Evolutionary conservation across 2,329 filamentous ascomycete genomes (phyloP), one percentile per base, ranked within the genome.

Genomic region (Sporothrix schenckii): DNA sequence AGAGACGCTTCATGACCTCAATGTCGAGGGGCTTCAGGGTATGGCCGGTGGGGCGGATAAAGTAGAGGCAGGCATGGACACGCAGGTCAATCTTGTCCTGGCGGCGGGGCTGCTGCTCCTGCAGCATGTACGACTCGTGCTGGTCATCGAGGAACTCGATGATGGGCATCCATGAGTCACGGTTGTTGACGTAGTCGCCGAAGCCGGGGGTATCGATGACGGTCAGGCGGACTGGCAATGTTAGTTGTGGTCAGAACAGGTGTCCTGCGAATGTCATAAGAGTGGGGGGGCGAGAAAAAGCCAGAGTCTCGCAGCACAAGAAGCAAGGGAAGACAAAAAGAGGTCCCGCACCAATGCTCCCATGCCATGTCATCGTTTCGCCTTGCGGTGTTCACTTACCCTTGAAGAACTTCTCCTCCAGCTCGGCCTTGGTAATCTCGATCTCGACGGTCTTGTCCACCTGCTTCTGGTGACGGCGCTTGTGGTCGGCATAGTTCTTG

Each of bases 371-470:
- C 30, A n/a, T 27, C 58, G 56, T 11, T 24, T 24, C 53, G 34
- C 16, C 30, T 4, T 5, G 19, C 10, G 49, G 6, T n/a, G 24
- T 41, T 19, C 11, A 65, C 79, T 71, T 85, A 97, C 94, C 94
- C 88, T 99, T 99, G 91, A 99, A 99, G 88, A 99, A 99, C 87
- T 99, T 99, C 91, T 99, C 95, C 85, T 99, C 95, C 74, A 99
- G 86, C 86, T 99, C 95, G 72, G 95, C 95, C 88, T 99, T 99
- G 82, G 95, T 99, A 80, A 99, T 99, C 83, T 99, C 95, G 77
- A 99, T 99, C 86, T 99, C 96, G 75, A 99, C 95, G 13, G 95
- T 99, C 89, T 98, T 98, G 86, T 99, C 95, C 76, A 98, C 89
- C 86, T 99, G 95, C 89, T 99, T 99, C 84, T 95, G 92, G 83